A percentile compares a stretch with the other conserved stretches of the same genome.
Conservation (phyloP, 1,284 basidiomycete species). For the Malassezia japonica region DNA sequence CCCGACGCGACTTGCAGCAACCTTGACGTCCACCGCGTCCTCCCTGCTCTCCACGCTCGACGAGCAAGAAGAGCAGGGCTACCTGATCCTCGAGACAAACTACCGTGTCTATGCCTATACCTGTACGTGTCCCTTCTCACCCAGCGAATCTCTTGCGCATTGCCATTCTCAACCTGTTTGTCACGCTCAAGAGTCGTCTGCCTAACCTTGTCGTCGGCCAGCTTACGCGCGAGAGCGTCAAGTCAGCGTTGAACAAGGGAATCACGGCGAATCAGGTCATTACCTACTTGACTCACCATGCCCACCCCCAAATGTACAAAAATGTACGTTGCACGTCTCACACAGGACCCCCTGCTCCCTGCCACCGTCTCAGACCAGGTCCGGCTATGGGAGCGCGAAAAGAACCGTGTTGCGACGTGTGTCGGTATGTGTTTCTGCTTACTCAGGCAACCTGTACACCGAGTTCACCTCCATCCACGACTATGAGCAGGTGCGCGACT, state of each 20-base stretch:
- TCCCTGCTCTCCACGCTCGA: slow-evolving; percentile 27
- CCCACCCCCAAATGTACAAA: slow-evolving; percentile 94
- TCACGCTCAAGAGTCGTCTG: slow-evolving; percentile 82
- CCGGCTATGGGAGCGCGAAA: slow-evolving; percentile 91
- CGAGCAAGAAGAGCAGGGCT: slow-evolving; percentile 56
- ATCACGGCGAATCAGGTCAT: slow-evolving; percentile 97
- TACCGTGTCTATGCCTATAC: slow-evolving; percentile 98
- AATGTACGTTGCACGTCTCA: slow-evolving; percentile 56
- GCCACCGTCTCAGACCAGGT: slow-evolving; percentile 98
- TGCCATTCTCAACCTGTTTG: slow-evolving; percentile 87
- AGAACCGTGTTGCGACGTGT: slow-evolving; percentile 63
- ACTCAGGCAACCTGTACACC: slow-evolving; percentile 58
- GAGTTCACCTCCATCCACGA: slow-evolving; percentile 75
- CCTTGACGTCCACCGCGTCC: slow-evolving; percentile 60
- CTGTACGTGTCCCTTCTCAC: slow-evolving; percentile 52
- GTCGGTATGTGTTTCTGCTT: slow-evolving; percentile 52
- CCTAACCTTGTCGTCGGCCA: slow-evolving; percentile 91
- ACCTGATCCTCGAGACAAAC: slow-evolving; percentile 95
- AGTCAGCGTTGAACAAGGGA: slow-evolving; percentile 82
- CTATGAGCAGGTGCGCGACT: slow-evolving; percentile 74
- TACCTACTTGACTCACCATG: slow-evolving; percentile 83
- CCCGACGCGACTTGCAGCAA: slow-evolving; percentile 91
- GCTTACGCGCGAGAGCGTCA: slow-evolving; percentile 88
- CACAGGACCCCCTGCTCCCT: slow-evolving; percentile 73
- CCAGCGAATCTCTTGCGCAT: slow-evolving; percentile 88